Conservation (phyloP, 1,139 yeast species). For the Kluyveromyces sp. region DNA sequence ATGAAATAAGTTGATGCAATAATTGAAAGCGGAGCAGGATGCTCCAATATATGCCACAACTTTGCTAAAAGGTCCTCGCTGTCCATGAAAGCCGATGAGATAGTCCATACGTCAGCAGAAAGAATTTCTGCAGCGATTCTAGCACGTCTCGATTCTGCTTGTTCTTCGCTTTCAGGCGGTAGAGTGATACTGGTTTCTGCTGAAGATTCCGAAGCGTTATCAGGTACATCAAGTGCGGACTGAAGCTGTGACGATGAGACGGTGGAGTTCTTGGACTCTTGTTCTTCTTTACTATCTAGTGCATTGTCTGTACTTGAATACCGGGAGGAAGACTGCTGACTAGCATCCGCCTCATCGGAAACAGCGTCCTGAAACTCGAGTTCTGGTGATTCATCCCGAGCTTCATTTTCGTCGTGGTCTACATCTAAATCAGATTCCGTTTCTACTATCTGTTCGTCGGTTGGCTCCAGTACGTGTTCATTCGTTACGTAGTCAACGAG, state of each 20-base stretch:
- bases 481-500: constrained; percentile 63
- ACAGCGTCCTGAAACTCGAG: constrained; percentile 5
- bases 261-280: constrained; percentile 37
- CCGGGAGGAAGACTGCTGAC: no score
- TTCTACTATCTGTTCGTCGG: constrained; percentile 17
- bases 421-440: constrained; percentile 21
- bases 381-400: constrained; percentile 1
- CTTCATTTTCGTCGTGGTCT: constrained; percentile 18
- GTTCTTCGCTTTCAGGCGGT: constrained; percentile 41
- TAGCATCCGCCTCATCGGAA: constrained; percentile 13
- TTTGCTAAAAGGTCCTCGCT: constrained; percentile 55
- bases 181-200: constrained; percentile 28
- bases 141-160: constrained; percentile 60
- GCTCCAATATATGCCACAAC: constrained; percentile 76
- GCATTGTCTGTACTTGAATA: constrained; percentile 13
- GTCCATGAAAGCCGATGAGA: constrained; percentile 87
- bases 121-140: constrained; percentile 86
- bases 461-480: constrained; percentile 22
- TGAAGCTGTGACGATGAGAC: neutral
- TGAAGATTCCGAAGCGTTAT: constrained; percentile 28
- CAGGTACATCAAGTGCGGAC: constrained; percentile 21
- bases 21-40: constrained; percentile 57
- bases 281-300: constrained; percentile 24
- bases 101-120: constrained; percentile 90
- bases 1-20: constrained; percentile 81